Conservation (phyloP, 345 rosid genomes). For the Pistacia integerrima region DNA sequence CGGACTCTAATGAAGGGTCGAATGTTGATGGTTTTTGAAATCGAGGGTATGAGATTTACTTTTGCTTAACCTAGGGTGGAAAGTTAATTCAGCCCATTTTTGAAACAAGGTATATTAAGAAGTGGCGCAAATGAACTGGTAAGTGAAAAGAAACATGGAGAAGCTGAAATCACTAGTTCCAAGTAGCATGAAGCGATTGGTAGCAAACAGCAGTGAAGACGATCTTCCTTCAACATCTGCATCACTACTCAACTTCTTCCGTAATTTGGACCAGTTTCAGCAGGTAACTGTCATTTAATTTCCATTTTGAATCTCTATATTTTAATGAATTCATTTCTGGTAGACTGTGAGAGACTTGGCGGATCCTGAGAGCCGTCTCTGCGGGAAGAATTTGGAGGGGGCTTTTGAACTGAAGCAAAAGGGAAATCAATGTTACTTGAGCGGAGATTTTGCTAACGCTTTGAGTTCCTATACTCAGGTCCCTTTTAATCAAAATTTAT, state of each 20-base stretch:
- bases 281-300: slow-evolving; percentile 32
- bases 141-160: slow-evolving; percentile 4
- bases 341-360: slow-evolving; percentile 58
- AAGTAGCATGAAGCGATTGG: slow-evolving; percentile 39
- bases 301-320: background rate
- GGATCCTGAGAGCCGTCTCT: slow-evolving; percentile 47
- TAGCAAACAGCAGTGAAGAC: slow-evolving; percentile 42
- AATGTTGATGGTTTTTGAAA: too few relatives aligned
- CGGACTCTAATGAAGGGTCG: too few relatives aligned
- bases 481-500: background rate
- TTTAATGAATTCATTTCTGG: slow-evolving; percentile 4
- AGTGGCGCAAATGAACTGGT: too few relatives aligned
- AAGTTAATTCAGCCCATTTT: too few relatives aligned
- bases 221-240: slow-evolving; percentile 52
- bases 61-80: too few relatives aligned
- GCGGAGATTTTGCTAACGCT: slow-evolving; percentile 47
- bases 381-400: slow-evolving; percentile 55
- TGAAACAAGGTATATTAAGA: too few relatives aligned
- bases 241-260: slow-evolving; percentile 54
- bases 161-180: slow-evolving; percentile 45
- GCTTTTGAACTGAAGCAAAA: slow-evolving; percentile 64
- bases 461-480: slow-evolving; percentile 65
- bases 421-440: slow-evolving; percentile 56
- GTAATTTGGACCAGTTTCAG: slow-evolving; percentile 54
- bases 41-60: too few relatives aligned